Evolutionary conservation across 305 asterid genomes (phyloP).

Genomic region (Fraxinus sp.): DNA sequence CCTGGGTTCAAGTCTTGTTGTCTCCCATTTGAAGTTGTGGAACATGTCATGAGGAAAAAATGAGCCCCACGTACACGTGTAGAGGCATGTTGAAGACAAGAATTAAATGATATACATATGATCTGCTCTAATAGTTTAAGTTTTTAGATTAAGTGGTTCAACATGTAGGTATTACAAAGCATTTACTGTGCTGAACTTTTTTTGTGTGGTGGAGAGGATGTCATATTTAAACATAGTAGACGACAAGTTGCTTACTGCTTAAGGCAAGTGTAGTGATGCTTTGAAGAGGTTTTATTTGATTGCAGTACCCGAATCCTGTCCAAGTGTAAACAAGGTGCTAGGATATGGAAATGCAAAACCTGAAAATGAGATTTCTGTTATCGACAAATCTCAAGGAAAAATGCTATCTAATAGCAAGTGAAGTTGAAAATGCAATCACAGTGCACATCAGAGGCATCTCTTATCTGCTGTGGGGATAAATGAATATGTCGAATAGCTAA

Average conservation of each 20-base stretch:
- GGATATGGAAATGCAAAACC: conserved; percentile 1
- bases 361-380: not conserved
- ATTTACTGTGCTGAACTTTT: not conserved
- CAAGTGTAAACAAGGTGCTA: not conserved
- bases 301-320: not conserved
- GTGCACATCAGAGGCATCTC: not conserved
- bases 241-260: not conserved
- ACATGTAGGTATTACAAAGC: not conserved
- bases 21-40: not conserved
- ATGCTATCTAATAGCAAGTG: not conserved
- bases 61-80: not conserved
- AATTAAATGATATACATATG: not conserved
- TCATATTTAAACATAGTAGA: not conserved
- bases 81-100: not conserved
- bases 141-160: not conserved
- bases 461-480: not conserved
- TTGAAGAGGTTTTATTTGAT: not conserved
- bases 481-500: no score
- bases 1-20: not conserved
- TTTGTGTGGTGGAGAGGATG: not conserved
- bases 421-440: not conserved
- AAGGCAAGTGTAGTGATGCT: not conserved
- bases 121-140: not conserved
- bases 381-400: not conserved
- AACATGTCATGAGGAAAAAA: not conserved